A percentile compares a stretch with the other conserved stretches of the same genome.
Conservation (phyloP, 768 basidiomycete genomes). For the Podaxis rugospora region DNA sequence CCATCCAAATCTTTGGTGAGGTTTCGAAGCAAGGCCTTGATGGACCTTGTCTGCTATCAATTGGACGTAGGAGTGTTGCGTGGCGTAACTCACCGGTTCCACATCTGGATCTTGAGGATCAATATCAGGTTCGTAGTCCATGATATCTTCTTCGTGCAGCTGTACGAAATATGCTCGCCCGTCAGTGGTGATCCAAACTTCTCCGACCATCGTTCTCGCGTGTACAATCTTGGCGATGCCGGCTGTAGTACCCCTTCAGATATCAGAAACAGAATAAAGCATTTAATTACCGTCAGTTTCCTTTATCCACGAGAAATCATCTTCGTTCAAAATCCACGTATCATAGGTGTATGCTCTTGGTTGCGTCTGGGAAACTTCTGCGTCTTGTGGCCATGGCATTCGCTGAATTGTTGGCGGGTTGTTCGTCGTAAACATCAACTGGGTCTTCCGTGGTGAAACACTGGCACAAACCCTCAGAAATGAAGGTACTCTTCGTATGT, state of each 20-base stretch:
- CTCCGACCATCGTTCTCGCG: slow-evolving; percentile 55
- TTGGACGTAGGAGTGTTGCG: background rate
- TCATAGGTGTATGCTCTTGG: slow-evolving; percentile 46
- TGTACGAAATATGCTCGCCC: slow-evolving; percentile 79
- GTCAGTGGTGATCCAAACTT: slow-evolving; percentile 84
- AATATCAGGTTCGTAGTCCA: slow-evolving; percentile 8
- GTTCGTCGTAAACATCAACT: slow-evolving; percentile 70
- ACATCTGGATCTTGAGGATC: slow-evolving; percentile 11
- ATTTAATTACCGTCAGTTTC: slow-evolving; percentile 57
- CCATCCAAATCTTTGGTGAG: slow-evolving; percentile 41
- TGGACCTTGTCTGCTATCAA: slow-evolving; percentile 1
- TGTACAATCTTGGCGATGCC: slow-evolving; percentile 60
- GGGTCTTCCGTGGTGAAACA: slow-evolving; percentile 67
- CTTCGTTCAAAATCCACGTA: slow-evolving; percentile 66
- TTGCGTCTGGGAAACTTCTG: slow-evolving; percentile 28
- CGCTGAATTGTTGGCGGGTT: slow-evolving; percentile 75
- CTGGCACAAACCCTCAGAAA: slow-evolving; percentile 29
- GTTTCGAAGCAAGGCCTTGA: slow-evolving; percentile 15
- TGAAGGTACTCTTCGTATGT: background rate
- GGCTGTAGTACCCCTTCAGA: slow-evolving; percentile 35
- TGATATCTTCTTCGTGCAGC: slow-evolving; percentile 36
- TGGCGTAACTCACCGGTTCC: background rate
- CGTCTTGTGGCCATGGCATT: slow-evolving; percentile 74
- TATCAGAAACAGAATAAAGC: background rate
- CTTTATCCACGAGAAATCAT: slow-evolving; percentile 71